Conservation (phyloP, 1,284 basidiomycete species). For the Porogramme epimiltina region DNA sequence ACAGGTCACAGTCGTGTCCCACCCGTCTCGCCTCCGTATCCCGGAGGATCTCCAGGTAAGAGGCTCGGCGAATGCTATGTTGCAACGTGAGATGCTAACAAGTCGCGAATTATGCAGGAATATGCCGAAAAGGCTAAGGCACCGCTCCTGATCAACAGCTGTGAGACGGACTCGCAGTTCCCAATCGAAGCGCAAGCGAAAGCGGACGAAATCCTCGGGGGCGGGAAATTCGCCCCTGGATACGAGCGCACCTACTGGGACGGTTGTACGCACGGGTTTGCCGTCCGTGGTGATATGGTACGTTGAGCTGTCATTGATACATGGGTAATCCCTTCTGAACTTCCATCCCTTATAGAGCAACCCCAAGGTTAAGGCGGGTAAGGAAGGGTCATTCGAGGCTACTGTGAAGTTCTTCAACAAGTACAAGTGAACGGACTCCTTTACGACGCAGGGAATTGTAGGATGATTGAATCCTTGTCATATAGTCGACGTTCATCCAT, state of each 20-base stretch:
- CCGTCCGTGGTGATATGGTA: slow-evolving; percentile 38
- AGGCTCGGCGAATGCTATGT: too few species aligned
- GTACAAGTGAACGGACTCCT: slow-evolving; percentile 6
- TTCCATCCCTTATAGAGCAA: slow-evolving; percentile 32
- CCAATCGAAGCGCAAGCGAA: slow-evolving; percentile 12
- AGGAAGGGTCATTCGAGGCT: slow-evolving; percentile 45
- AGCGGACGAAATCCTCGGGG: slow-evolving; percentile 28
- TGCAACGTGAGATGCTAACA: too few species aligned
- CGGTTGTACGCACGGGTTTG: slow-evolving; percentile 57
- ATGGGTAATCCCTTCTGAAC: neutral
- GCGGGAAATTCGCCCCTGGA: slow-evolving; percentile 12
- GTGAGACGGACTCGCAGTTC: slow-evolving; percentile 29
- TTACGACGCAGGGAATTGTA: neutral
- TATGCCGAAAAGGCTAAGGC: slow-evolving; percentile 47
- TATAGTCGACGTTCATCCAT: neutral
- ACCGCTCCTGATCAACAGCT: slow-evolving; percentile 65
- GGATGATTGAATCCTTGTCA: neutral
- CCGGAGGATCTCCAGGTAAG: slow-evolving; percentile 65
- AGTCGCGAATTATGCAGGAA: slow-evolving; percentile 41
- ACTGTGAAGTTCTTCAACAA: slow-evolving; percentile 38
- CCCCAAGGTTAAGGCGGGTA: slow-evolving; percentile 36
- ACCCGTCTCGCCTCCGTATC: slow-evolving; percentile 69
- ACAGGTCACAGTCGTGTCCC: slow-evolving; percentile 56
- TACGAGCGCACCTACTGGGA: slow-evolving; percentile 42
- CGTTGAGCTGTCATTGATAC: slow-evolving; percentile 6